These are phyloP conservation scores for Pterocarpus macrocarpus DNA, from an alignment of 306 rosid genomes.

Conservation along the genomic window DNA sequence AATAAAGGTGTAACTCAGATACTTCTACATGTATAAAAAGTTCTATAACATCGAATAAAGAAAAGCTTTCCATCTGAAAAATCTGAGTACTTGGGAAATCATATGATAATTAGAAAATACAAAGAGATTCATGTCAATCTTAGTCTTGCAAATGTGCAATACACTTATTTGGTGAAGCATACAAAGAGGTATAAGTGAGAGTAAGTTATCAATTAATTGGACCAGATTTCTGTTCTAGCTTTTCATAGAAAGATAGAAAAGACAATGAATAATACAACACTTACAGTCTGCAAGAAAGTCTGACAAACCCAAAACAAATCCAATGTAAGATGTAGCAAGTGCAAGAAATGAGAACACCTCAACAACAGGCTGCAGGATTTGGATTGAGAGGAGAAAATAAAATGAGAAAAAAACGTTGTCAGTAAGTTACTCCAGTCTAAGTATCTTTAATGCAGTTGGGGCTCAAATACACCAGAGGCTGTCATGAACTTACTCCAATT, in stretches of 20 bases:
- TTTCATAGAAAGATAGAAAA: slow-evolving; percentile 30
- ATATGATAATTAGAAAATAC: background rate
- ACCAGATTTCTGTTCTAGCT: background rate
- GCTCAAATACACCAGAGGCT: background rate
- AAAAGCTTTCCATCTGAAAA: slow-evolving; percentile 11
- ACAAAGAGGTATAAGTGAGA: slow-evolving; percentile 1
- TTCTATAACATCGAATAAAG: background rate
- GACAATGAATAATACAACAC: slow-evolving; percentile 43
- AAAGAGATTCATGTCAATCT: slow-evolving; percentile 20
- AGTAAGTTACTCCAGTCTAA: background rate
- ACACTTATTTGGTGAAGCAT: slow-evolving; percentile 19
- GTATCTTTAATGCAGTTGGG: background rate
- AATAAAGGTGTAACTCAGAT: slow-evolving; percentile 23
- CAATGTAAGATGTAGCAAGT: slow-evolving; percentile 79
- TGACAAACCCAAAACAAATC: slow-evolving; percentile 81
- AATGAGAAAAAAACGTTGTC: slow-evolving; percentile 5
- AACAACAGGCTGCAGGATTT: slow-evolving; percentile 76
- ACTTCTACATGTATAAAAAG: background rate
- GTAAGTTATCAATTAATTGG: background rate
- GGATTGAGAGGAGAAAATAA: slow-evolving; percentile 7
- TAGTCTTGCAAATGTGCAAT: slow-evolving; percentile 14
- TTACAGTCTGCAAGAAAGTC: slow-evolving; percentile 83
- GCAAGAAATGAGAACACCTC: slow-evolving; percentile 82
- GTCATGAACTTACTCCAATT: slow-evolving; percentile 67
- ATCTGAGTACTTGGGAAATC: slow-evolving; percentile 22